Percentiles rank a stretch among this genome's conserved stretches.
Conservation (phyloP, 176 grass and related monocot species). For the Chrysopogon serrulatus region DNA sequence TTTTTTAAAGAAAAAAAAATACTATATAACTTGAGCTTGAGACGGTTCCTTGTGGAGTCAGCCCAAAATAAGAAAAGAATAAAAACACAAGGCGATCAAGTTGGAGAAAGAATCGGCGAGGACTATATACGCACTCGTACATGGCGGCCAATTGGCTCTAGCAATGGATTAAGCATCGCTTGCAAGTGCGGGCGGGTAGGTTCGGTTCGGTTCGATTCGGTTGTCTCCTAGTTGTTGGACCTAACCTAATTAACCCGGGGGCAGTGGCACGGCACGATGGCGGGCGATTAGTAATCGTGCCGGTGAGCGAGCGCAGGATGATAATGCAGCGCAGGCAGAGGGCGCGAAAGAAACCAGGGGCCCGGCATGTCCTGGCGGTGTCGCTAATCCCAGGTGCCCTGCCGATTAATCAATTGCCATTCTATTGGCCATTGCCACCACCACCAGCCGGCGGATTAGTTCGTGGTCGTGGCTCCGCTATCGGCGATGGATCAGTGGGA, state of each 20-base stretch:
- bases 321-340: neutral
- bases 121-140: neutral
- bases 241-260: neutral
- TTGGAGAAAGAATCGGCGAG: neutral
- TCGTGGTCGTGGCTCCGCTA: neutral
- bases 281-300: neutral
- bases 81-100: neutral
- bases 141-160: neutral
- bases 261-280: neutral
- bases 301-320: neutral
- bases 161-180: neutral
- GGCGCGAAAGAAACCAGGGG: conserved; percentile 6
- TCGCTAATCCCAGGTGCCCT: conserved; percentile 37
- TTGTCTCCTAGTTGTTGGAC: conserved; percentile 4
- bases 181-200: neutral
- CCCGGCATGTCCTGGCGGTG: neutral
- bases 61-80: neutral
- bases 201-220: neutral
- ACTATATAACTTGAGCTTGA: too few species aligned
- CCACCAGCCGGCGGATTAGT: neutral
- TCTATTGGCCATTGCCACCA: too few species aligned
- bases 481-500: neutral
- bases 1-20: too few species aligned
- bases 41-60: too few species aligned
- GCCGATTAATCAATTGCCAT: neutral